Evolutionary conservation across 768 basidiomycete genomes (phyloP), one percentile per base, ranked within the genome.

Genomic region (Trametes coccinea): DNA sequence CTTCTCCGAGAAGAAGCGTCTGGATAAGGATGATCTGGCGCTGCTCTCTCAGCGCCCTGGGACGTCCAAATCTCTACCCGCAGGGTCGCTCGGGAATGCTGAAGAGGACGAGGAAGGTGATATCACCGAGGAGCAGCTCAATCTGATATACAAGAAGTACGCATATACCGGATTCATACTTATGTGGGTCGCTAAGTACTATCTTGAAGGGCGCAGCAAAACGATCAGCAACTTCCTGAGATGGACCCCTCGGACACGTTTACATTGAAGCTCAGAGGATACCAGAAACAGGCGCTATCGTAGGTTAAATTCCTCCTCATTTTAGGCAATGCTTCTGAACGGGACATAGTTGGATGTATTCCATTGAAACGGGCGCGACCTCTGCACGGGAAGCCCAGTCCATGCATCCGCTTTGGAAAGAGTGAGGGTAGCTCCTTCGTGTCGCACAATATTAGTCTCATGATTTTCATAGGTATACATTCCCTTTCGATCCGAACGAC

Each of bases 401-500:
- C 4, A 87, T 98, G 83, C 93, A 98, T 73, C 96, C 96, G 2
- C 74, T 98, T 7, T 98, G 95, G 95, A 89, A 89, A 77, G 85
- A 93, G 93, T 98, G 71, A 69, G 86, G 76, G 8, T 5, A 9
- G 53, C 49, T 56, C 10, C 29, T 14, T 45, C 53, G 34, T 14
- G 6, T 30, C n/a, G 43, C n/a, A 22, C 22, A 45, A 60, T 22
- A 56, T 44, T 59, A 27, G 68, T 16, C 66, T 53, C 30, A 40
- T 31, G 8, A 1, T 22, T 8, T 13, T 31, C 0, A 9, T 56
- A 94, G 93, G 78, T 95, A 93, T 70, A 67, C 78, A 0, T 93
- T 94, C 64, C 89, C 89, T 11, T 74, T 77, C 16, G 82, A 87
- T 62, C 86, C 86, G 3, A 72, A 70, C 27, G 77, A 81, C 14